Base-by-base conservation (phyloP, 106 monocot species). In the Apostasia shenzhenica region DNA sequence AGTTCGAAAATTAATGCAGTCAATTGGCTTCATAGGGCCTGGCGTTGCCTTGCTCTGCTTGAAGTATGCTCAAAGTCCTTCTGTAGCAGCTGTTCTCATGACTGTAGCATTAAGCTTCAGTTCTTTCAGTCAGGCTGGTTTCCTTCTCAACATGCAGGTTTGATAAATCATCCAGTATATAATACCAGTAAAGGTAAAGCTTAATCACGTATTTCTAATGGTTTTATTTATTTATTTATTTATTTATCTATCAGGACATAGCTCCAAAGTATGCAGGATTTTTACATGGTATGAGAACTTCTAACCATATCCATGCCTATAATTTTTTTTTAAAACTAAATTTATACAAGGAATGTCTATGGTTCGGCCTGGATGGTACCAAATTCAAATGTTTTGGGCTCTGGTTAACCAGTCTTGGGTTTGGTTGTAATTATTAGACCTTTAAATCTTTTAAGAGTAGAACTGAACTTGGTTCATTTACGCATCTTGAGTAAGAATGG, bases 41-140 rank as follows among this genome's bases (percentile, higher is more conserved):
- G 91, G 83, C 5, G 26, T 88, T 3, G 69, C 94, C 41, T 59
- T 95, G 51, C 54, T 95, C 43, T 88, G 85, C 78, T 81, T 95
- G 75, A 91, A 81, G 58, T 88, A 67, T 61, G 85, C 88, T 3
- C 62, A 65, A 53, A 95, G 81, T 48, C 91, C 91, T 38, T 62
- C 77, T 2, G 67, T 61, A 37, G 95, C 95, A 1, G 86, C 88
- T 26, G 58, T 83, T 52, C 80, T 95, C 59, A 80, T 95, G 80
- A 86, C 91, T 2, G 41, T 75, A n/a, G 91, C 91, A 14, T 61
- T 95, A 66, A 89, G 95, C 81, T 82, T 91, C 45, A 88, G 91
- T 74, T 91, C 94, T 65, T 95, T 95, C 78, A 91, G 94, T 61
- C 94, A 95, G 73, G 91, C 94, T 38, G 94, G 94, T 8, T 95